A percentile compares a stretch with the other conserved stretches of the same genome.
phyloP scores from a whole-genome alignment of 1,139 yeast species.

The Williopsis jadinii region DNA sequence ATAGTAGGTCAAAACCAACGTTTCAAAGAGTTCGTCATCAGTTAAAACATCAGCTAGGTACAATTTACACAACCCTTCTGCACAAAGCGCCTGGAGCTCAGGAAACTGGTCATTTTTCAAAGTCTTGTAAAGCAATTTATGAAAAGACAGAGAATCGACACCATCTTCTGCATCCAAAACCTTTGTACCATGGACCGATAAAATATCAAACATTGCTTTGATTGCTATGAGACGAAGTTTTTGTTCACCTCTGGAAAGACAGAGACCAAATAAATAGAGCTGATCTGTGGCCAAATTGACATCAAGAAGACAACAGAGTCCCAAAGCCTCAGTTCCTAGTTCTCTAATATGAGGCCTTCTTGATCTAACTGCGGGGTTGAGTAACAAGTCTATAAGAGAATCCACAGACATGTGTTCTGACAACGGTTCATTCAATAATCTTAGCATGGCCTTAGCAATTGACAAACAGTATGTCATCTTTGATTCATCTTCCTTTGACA shows the following conservation, averaged over 20 bases:
- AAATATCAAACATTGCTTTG: conserved; percentile 68
- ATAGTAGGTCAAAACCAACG: conserved; percentile 67
- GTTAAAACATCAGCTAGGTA: conserved; percentile 70
- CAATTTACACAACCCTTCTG: conserved; percentile 82
- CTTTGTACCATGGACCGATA: conserved; percentile 67
- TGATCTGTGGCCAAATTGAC: conserved; percentile 55
- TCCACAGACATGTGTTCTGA: conserved; percentile 61
- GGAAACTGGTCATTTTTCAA: conserved; percentile 53
- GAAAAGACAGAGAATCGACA: conserved; percentile 53
- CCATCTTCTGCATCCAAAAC: conserved; percentile 60
- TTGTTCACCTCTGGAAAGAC: conserved; percentile 56
- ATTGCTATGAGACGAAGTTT: conserved; percentile 55
- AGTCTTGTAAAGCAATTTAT: conserved; percentile 62
- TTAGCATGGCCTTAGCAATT: conserved; percentile 66
- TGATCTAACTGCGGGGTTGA: conserved; percentile 74
- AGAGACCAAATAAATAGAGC: conserved; percentile 55
- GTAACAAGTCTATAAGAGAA: conserved; percentile 68
- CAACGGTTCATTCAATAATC: conserved; percentile 57
- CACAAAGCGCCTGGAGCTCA: conserved; percentile 70
- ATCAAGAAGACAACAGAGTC: conserved; percentile 73
- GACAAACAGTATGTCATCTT: conserved; percentile 52
- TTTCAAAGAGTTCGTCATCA: conserved; percentile 66
- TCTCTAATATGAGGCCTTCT: conserved; percentile 54
- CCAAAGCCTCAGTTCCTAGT: conserved; percentile 69
- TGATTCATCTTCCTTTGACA: conserved; percentile 25